Conservation (phyloP, 805 yeast species). For the Yamadazyma laniorum region DNA sequence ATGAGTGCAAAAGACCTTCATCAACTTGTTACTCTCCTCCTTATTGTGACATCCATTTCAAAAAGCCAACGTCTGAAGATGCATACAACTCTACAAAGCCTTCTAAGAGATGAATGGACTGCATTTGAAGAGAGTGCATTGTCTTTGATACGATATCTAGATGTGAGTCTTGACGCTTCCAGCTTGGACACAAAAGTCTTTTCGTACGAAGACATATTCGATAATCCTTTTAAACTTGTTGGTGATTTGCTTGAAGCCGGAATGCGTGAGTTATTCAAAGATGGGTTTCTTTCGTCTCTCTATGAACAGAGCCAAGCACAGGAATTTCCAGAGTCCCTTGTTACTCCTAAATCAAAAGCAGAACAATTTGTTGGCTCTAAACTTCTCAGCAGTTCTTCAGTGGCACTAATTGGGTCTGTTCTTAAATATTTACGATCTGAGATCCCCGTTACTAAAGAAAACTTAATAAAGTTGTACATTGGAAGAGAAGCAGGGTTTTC, state of each 20-base stretch:
- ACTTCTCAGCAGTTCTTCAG: slow-evolving; percentile 39
- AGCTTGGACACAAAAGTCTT: slow-evolving; percentile 11
- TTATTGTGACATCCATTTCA: slow-evolving; percentile 41
- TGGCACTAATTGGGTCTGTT: slow-evolving; percentile 39
- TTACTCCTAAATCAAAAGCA: not conserved
- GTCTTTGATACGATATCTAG: slow-evolving; percentile 49
- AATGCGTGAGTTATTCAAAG: slow-evolving; percentile 21
- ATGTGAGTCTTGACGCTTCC: slow-evolving; percentile 27
- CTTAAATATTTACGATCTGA: slow-evolving; percentile 23
- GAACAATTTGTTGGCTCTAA: slow-evolving; percentile 27
- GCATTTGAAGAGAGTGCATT: slow-evolving; percentile 45
- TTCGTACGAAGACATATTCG: slow-evolving; percentile 17
- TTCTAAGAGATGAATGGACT: slow-evolving; percentile 34
- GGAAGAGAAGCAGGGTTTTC: slow-evolving; percentile 84
- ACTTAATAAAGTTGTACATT: slow-evolving; percentile 59
- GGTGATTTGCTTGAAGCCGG: slow-evolving; percentile 14
- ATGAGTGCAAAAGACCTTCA: slow-evolving; percentile 43
- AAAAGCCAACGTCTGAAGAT: slow-evolving; percentile 26
- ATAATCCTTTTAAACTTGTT: slow-evolving; percentile 2
- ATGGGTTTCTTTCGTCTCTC: slow-evolving; percentile 29
- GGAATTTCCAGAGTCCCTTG: slow-evolving; percentile 2
- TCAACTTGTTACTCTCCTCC: slow-evolving; percentile 47
- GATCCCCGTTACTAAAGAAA: slow-evolving; percentile 41
- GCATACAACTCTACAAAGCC: slow-evolving; percentile 22
- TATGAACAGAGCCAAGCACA: slow-evolving; percentile 4